Base-by-base conservation (phyloP, 495 filamentous ascomycete species). In the Gamarada debralockiae region DNA sequence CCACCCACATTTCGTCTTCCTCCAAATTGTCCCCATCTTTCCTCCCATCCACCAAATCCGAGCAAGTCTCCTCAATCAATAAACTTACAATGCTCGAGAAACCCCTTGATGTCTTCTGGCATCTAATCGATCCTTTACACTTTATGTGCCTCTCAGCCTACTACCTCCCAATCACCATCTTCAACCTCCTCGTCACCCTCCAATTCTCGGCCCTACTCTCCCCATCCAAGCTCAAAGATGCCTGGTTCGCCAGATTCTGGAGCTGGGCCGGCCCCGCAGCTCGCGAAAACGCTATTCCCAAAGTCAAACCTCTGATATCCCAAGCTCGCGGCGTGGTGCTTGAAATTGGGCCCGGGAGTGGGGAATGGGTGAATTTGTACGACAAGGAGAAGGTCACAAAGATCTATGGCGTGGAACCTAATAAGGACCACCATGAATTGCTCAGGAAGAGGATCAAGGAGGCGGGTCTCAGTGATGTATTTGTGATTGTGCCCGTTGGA, bases 401-500 rank as follows among this genome's bases (percentile, higher is more conserved):
- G 49, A 74, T 90, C 39, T 86, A 80, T 64, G 85, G 85, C 56
- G 71, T 87, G 0, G 85, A 90, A 67, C 86, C 86, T 2, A 87
- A 86, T 60, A 3, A 31, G 0, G 66, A 65, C 0, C 72, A 85
- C 0, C 85, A 89, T 63, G 53, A 40, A 1, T 59, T 56, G 12
- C 67, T 92, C 27, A 68, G 68, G 3, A 50, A 53, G 0, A 72
- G 70, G 15, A 70, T 85, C 18, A 56, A 56, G 6, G 57, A 66
- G 1, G 71, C 77, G 1, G 80, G 78, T 0, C 63, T 90, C 10
- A 62, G 70, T 0, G 75, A 71, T n/a, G 72, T 76, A 13, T 92
- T 90, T 66, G 74, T 75, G 61, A 75, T 90, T 34, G 69, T 89
- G 3, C 77, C 76, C 3, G 75, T 79, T 5, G 81, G 84, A 4